phyloP scores from a whole-genome alignment of 192 early-diverging fungal genomes.

The Mortierella claussenii region DNA sequence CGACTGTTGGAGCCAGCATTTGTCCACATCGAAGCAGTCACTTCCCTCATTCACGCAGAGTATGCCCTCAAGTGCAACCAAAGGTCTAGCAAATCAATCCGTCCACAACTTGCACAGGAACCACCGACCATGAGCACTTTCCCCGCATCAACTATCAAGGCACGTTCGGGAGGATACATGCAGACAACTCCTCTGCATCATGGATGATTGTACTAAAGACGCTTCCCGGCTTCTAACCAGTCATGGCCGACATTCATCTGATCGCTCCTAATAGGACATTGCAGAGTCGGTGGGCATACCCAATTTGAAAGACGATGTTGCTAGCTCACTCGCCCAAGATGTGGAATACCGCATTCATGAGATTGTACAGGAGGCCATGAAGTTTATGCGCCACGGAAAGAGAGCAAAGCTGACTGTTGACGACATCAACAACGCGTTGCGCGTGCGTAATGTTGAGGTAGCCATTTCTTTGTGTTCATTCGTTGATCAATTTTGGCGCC shows the following conservation, averaged over 20 bases:
- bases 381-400: conserved; percentile 97
- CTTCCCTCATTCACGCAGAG: too few relatives aligned
- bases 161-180: too few relatives aligned
- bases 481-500: too few relatives aligned
- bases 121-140: conserved; percentile 53
- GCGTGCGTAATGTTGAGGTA: conserved; percentile 92
- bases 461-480: too few relatives aligned
- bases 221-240: too few relatives aligned
- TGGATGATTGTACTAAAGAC: too few relatives aligned
- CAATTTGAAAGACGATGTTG: conserved; percentile 89
- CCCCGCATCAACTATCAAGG: conserved; percentile 52
- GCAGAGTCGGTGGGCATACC: conserved; percentile 86
- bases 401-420: conserved; percentile 81
- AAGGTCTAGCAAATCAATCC: too few relatives aligned
- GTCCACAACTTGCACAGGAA: too few relatives aligned
- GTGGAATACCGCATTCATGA: conserved; percentile 96
- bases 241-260: too few relatives aligned
- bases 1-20: too few relatives aligned
- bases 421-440: conserved; percentile 92
- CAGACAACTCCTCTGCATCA: background rate
- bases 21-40: too few relatives aligned
- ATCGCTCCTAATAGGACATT: conserved; percentile 71
- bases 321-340: conserved; percentile 85
- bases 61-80: too few relatives aligned
- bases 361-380: conserved; percentile 91